Conservation (phyloP, 441 rosid genomes). For the Croton laevigatus region DNA sequence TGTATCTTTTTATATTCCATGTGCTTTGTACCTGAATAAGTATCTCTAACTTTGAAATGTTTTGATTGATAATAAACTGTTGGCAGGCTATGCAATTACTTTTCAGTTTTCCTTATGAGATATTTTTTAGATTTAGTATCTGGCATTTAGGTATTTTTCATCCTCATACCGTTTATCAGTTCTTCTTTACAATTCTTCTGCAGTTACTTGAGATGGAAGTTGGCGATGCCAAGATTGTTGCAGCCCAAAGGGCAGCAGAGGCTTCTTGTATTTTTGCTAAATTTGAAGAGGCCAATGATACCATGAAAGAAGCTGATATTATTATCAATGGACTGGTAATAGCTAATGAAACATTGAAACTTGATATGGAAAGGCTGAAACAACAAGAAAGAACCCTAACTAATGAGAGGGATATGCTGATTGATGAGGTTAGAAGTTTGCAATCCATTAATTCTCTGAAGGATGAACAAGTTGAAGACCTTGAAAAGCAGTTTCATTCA, state of each 20-base stretch:
- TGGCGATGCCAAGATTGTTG: conserved; percentile 62
- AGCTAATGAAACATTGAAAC: conserved; percentile 79
- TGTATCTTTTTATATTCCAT: background rate
- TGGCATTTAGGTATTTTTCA: background rate
- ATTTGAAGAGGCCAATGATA: conserved; percentile 90
- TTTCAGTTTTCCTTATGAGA: background rate
- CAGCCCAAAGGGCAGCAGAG: conserved; percentile 62
- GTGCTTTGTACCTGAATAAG: background rate
- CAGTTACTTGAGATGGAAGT: conserved; percentile 82
- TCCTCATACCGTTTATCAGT: background rate
- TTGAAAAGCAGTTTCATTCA: conserved; percentile 60
- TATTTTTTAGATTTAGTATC: background rate
- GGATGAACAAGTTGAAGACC: conserved; percentile 54
- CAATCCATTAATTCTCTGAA: conserved; percentile 48
- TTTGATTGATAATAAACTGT: background rate
- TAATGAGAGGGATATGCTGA: conserved; percentile 55
- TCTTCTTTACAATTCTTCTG: conserved; percentile 18
- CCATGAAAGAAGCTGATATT: conserved; percentile 85
- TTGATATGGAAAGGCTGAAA: conserved; percentile 57
- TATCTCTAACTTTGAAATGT: background rate
- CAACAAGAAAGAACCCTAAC: conserved; percentile 39
- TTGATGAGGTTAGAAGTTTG: conserved; percentile 51
- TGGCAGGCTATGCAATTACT: background rate
- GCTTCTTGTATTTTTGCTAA: conserved; percentile 70
- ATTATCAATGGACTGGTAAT: conserved; percentile 75